Conservation (phyloP, 2,329 filamentous ascomycete genomes). For the Lachnellula occidentalis region DNA sequence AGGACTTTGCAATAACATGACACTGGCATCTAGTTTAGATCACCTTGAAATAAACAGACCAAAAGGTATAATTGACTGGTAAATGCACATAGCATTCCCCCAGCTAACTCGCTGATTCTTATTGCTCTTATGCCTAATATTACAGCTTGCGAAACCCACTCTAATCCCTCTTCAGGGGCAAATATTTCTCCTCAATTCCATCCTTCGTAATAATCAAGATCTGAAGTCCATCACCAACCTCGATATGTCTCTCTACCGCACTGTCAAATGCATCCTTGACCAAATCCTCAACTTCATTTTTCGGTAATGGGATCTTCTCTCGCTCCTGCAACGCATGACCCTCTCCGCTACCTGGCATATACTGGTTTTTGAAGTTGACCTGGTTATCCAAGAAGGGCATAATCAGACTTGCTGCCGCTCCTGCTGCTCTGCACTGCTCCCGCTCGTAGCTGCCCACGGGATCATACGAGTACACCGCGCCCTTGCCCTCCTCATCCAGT, state of each 20-base stretch:
- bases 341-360: constrained; percentile 76
- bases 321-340: constrained; percentile 76
- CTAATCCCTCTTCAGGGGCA: constrained; percentile 87
- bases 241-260: constrained; percentile 96
- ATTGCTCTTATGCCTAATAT: constrained; percentile 12
- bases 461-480: constrained; percentile 95
- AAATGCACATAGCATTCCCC: neutral
- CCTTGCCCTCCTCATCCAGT: constrained; percentile 88
- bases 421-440: constrained; percentile 90
- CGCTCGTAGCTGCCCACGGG: constrained; percentile 96
- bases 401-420: constrained; percentile 87
- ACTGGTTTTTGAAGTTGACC: constrained; percentile 99
- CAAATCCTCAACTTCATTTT: constrained; percentile 71
- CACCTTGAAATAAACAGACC: neutral
- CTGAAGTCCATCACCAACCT: constrained; percentile 94
- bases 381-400: constrained; percentile 99
- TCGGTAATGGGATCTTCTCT: constrained; percentile 63
- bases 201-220: constrained; percentile 87
- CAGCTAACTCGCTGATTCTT: neutral
- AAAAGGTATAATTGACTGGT: neutral
- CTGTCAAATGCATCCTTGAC: constrained; percentile 98
- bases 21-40: neutral
- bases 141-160: constrained; percentile 11
- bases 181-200: constrained; percentile 80
- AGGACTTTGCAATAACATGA: neutral